Percentiles rank a stretch among this genome's conserved stretches.
Conservation (phyloP, 345 rosid species). For the Alliaria petiolata region DNA sequence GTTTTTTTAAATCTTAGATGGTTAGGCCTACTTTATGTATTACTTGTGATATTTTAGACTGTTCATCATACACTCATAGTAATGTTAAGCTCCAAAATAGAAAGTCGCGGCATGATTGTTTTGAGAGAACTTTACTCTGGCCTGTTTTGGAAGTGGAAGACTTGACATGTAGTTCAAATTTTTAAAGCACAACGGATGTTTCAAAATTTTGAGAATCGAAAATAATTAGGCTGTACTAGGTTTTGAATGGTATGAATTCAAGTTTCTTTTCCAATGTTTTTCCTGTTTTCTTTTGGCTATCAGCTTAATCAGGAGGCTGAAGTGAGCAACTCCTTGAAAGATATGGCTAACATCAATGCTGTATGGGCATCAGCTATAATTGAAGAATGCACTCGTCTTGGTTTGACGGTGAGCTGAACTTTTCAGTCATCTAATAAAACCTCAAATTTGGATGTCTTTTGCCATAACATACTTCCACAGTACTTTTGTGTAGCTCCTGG, state of each 20-base stretch:
- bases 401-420: slow-evolving; percentile 63
- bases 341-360: slow-evolving; percentile 61
- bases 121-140: background rate
- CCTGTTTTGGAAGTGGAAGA: background rate
- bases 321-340: slow-evolving; percentile 39
- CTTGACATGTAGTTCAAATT: background rate
- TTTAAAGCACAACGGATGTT: background rate
- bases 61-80: background rate
- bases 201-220: background rate
- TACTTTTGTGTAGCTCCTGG: slow-evolving; percentile 97
- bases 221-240: background rate
- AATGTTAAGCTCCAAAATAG: background rate
- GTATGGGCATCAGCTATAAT: slow-evolving; percentile 86
- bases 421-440: slow-evolving; percentile 5
- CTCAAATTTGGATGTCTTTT: slow-evolving; percentile 20
- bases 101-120: background rate
- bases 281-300: slow-evolving; percentile 26
- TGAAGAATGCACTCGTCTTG: slow-evolving; percentile 93
- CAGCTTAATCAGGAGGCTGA: slow-evolving; percentile 58
- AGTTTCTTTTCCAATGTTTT: background rate
- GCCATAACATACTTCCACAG: slow-evolving; percentile 50
- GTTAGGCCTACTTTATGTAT: background rate
- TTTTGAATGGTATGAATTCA: slow-evolving; percentile 20
- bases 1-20: background rate
- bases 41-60: background rate